Base-by-base conservation (phyloP, 2,329 filamentous ascomycete species). In the Calonectria henricotiae region DNA sequence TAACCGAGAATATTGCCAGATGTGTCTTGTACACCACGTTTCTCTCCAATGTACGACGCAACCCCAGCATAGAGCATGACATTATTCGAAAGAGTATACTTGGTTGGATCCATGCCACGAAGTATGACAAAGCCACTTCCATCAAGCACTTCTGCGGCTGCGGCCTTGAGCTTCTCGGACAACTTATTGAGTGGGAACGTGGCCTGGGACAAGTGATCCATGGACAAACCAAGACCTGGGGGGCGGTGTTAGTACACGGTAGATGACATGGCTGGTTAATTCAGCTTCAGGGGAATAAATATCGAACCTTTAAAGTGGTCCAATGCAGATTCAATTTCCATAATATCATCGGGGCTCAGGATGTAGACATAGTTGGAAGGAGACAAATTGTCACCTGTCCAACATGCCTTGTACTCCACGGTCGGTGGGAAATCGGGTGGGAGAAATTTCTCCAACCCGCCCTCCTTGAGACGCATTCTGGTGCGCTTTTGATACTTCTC, bases 61-160 rank as follows among this genome's bases (percentile, higher is more conserved):
- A 91, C 77, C 1, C 90, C 90, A 5, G 87, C 83, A 74, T 90
- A 91, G 72, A 90, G 86, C 70, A 87, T 85, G 44, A 89, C 76
- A 69, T 88, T 89, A 3, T 90, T 88, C 71, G 89, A 86, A 37
- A 84, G 84, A 0, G 83, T 83, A 76, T 90, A 84, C 17, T 81
- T 79, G 12, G 85, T 82, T 0, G 89, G 85, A 4, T 84, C 83
- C 3, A 91, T 76, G 13, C 89, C 89, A 6, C 88, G 85, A 17
- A 91, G 76, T 3, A 90, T 87, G 64, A 87, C 87, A 80, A 91
- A 90, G 9, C 90, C 89, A 62, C 86, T 84, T 3, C 89, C 88
- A 37, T 81, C 78, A 78, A 90, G 87, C 4, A 91, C 77, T 71
- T 89, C 43, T 7, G 7, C n/a, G 5, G 43, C n/a, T 5, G 11